phyloP scores from a whole-genome alignment of 352 stramenopile species.

The Phytophthora pistaciae region DNA sequence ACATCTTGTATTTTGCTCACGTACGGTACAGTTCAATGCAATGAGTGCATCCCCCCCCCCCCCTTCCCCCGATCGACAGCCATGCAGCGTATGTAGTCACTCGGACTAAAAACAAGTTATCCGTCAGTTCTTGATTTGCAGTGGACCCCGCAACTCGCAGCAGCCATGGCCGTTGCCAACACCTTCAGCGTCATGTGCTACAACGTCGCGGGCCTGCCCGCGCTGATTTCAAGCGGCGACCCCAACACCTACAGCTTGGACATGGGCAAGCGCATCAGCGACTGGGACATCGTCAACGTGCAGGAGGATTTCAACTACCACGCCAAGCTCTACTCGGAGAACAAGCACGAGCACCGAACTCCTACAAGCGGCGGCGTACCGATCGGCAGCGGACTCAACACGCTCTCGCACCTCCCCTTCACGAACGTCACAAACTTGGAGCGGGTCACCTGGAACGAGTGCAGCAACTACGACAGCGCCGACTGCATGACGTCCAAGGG shows the following conservation, averaged over 20 bases:
- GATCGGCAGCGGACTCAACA: constrained; percentile 53
- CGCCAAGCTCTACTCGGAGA: constrained; percentile 40
- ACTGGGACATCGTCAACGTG: constrained; percentile 41
- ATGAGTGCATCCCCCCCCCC: too few relatives aligned
- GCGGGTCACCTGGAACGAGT: constrained; percentile 49
- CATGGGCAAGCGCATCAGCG: constrained; percentile 46
- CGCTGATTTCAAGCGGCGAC: constrained; percentile 51
- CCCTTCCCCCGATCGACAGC: too few relatives aligned
- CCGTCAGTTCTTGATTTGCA: background rate
- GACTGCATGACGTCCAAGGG: constrained; percentile 60
- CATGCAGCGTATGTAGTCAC: too few relatives aligned
- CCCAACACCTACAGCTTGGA: constrained; percentile 46
- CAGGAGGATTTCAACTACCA: constrained; percentile 53
- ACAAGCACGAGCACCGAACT: constrained; percentile 50
- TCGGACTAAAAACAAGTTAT: background rate
- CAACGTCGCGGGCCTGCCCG: constrained; percentile 51
- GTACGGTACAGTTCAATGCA: too few relatives aligned
- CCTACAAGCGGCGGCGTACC: constrained; percentile 47
- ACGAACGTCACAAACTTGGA: constrained; percentile 44
- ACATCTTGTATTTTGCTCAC: too few relatives aligned
- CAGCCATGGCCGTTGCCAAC: background rate
- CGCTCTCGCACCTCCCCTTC: constrained; percentile 47
- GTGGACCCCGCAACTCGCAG: background rate
- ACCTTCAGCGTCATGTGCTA: constrained; percentile 14
- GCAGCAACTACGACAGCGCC: constrained; percentile 49